phyloP scores from a whole-genome alignment of 2,329 filamentous ascomycete genomes.

The Chrysoporthe puriensis region DNA sequence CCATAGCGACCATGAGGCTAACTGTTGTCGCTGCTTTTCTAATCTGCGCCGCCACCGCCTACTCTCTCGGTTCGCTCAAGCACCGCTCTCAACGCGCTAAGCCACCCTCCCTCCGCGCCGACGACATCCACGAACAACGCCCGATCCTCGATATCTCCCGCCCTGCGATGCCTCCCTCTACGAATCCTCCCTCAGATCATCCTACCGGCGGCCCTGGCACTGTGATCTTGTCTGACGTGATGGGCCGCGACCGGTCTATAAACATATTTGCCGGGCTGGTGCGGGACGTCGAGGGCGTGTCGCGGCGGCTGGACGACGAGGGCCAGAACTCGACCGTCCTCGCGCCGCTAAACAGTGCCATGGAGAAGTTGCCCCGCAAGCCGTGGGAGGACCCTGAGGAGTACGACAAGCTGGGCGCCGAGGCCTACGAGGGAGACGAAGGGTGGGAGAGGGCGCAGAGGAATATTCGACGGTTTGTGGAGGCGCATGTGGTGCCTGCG shows the following conservation, averaged over 20 bases:
- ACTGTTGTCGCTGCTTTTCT: not conserved
- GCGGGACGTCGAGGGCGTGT: conserved; percentile 72
- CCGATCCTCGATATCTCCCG: conserved; percentile 40
- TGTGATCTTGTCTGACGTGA: conserved; percentile 81
- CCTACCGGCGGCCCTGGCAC: conserved; percentile 43
- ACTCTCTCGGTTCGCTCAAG: conserved; percentile 24
- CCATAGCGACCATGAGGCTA: not conserved
- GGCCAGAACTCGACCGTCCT: conserved; percentile 79
- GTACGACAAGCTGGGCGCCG: conserved; percentile 66
- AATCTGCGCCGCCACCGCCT: conserved; percentile 1
- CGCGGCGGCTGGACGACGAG: conserved; percentile 68
- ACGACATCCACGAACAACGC: conserved; percentile 33
- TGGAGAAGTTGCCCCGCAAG: conserved; percentile 79
- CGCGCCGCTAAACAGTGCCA: conserved; percentile 81
- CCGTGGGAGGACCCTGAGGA: conserved; percentile 83
- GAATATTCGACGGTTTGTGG: conserved; percentile 81
- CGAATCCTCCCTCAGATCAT: conserved; percentile 29
- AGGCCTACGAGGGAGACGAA: conserved; percentile 75
- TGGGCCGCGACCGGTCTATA: conserved; percentile 76
- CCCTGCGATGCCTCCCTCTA: conserved; percentile 34
- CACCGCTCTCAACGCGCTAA: conserved; percentile 22
- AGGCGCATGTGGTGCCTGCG: conserved; percentile 77
- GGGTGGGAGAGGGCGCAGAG: conserved; percentile 75
- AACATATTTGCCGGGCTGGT: conserved; percentile 84
- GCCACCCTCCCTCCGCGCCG: conserved; percentile 32